These are phyloP conservation scores for Cucurbitaria berberidis DNA, from an alignment of 2,329 filamentous ascomycete species.

Conservation along the genomic window DNA sequence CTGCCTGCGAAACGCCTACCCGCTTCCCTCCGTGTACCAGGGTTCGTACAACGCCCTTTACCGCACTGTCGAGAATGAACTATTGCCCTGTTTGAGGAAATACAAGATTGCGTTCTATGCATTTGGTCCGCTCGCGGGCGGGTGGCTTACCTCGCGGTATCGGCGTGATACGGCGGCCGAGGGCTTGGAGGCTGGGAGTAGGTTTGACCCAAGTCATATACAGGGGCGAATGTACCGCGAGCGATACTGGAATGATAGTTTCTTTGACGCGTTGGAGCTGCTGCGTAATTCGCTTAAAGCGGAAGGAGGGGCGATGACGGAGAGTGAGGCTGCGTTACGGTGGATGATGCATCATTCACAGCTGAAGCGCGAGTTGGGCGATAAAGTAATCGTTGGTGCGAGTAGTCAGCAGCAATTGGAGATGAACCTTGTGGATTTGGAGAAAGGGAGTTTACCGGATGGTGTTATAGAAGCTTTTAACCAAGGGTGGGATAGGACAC, in stretches of 20 bases:
- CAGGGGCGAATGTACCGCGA: constrained; percentile 49
- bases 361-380: constrained; percentile 61
- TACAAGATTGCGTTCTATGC: constrained; percentile 24
- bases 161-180: constrained; percentile 61
- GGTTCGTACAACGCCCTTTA: constrained; percentile 38
- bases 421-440: constrained; percentile 61
- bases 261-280: constrained; percentile 54
- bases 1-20: too few species aligned
- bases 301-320: constrained; percentile 44
- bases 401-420: constrained; percentile 62
- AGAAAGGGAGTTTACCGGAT: constrained; percentile 72
- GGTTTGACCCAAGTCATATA: constrained; percentile 51
- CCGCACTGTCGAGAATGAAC: constrained; percentile 26
- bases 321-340: constrained; percentile 51
- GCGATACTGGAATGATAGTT: constrained; percentile 52
- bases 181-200: constrained; percentile 48
- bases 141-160: constrained; percentile 23
- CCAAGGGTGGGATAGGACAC: constrained; percentile 69
- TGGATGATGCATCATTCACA: constrained; percentile 54
- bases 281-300: constrained; percentile 46
- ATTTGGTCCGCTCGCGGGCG: constrained; percentile 27
- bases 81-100: constrained; percentile 26
- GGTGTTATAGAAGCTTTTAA: constrained; percentile 79
- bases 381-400: constrained; percentile 65
- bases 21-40: constrained; percentile 55